Evolutionary conservation across 2,329 filamentous ascomycete species (phyloP).

Genomic region (Hypoxylon sp.): DNA sequence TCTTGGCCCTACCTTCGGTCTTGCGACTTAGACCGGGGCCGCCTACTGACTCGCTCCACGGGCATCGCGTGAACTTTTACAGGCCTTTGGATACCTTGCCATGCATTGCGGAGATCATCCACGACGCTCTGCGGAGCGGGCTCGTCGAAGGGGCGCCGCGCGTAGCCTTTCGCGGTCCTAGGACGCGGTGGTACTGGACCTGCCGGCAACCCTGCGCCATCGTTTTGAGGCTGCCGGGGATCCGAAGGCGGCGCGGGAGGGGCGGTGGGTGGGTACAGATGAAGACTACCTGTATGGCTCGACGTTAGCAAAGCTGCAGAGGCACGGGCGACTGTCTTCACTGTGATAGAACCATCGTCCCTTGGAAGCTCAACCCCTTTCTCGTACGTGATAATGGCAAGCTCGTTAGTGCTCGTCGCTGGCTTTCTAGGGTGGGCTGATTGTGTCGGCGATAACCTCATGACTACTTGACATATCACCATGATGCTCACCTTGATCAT

Average conservation of each 20-base stretch:
- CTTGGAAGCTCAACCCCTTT: too few relatives aligned
- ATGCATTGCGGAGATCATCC: conserved; percentile 7
- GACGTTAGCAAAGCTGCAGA: neutral
- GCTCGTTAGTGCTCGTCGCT: too few relatives aligned
- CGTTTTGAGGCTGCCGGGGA: neutral
- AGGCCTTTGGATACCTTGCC: neutral
- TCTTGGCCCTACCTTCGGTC: too few relatives aligned
- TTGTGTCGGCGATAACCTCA: too few relatives aligned
- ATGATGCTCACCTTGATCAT: neutral
- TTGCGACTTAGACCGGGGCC: neutral
- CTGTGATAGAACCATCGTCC: neutral
- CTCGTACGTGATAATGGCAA: too few relatives aligned
- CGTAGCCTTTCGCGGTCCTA: neutral
- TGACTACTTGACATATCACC: too few relatives aligned
- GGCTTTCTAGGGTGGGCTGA: too few relatives aligned
- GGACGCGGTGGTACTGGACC: neutral
- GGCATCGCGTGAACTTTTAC: neutral
- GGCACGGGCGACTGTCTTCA: neutral
- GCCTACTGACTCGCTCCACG: neutral
- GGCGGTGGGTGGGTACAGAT: too few relatives aligned
- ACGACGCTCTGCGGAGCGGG: neutral
- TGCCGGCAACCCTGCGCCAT: too few relatives aligned
- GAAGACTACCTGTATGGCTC: neutral
- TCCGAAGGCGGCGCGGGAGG: neutral
- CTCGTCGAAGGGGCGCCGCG: neutral